phyloP scores from a whole-genome alignment of 139 green algal genomes.

The Gonium pectorale region DNA sequence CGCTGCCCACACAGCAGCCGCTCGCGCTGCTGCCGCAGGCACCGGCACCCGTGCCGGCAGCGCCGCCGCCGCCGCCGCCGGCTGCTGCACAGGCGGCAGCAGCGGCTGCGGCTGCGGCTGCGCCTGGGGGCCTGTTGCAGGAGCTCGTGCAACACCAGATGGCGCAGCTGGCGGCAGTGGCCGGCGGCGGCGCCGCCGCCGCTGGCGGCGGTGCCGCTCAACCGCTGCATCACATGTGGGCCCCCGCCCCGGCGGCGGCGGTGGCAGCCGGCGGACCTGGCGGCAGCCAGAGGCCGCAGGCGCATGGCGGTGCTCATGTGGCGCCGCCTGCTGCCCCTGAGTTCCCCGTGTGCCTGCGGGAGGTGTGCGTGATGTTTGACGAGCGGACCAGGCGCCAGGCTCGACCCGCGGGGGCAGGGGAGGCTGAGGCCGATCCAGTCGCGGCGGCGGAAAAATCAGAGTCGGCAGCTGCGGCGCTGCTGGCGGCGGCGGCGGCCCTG shows the following conservation, averaged over 20 bases:
- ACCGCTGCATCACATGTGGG: neutral
- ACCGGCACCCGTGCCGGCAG: too few species aligned
- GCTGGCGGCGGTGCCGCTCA: neutral
- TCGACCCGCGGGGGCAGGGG: neutral
- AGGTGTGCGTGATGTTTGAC: conserved; percentile 22
- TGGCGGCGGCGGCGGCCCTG: conserved; percentile 9
- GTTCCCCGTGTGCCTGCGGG: conserved; percentile 10
- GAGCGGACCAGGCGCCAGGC: too few species aligned
- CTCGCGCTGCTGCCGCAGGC: neutral
- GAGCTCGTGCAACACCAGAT: conserved; percentile 21
- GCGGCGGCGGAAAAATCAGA: too few species aligned
- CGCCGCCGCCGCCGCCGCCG: too few species aligned
- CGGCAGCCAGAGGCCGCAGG: neutral
- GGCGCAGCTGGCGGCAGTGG: neutral
- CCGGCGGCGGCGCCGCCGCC: neutral
- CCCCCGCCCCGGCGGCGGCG: too few species aligned
- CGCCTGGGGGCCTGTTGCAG: neutral
- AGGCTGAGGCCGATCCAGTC: neutral
- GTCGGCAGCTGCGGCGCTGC: conserved; percentile 3
- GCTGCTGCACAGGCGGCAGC: neutral
- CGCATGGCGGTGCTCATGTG: too few species aligned
- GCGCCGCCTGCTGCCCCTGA: neutral
- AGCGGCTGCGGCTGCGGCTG: neutral
- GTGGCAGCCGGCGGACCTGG: too few species aligned
- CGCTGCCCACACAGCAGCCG: neutral